phyloP scores from a whole-genome alignment of 768 basidiomycete genomes.

The Pulveroboletus ravenelii region DNA sequence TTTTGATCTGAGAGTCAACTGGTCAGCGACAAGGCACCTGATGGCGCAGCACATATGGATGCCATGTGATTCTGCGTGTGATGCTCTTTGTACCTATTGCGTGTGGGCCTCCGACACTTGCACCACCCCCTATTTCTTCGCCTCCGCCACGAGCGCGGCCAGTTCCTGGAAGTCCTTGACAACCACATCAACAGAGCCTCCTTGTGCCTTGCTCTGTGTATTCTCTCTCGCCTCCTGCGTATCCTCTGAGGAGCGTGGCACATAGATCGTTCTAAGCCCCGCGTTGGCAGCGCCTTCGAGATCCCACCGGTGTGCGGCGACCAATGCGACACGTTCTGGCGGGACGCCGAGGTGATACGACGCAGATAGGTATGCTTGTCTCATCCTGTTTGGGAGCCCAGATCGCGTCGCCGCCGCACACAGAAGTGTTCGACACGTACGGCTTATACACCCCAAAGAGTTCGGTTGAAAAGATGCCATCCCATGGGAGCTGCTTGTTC shows the following conservation, averaged over 20 bases:
- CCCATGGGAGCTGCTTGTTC: conserved; percentile 58
- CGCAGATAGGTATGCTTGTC: conserved; percentile 45
- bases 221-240: conserved; percentile 13
- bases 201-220: conserved; percentile 45
- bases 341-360: conserved; percentile 41
- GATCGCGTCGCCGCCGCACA: no score
- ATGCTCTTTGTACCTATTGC: no score
- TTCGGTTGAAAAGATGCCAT: conserved; percentile 56
- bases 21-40: no score
- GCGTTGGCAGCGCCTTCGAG: conserved; percentile 46
- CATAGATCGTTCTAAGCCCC: conserved; percentile 58
- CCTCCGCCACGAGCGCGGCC: conserved; percentile 26
- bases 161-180: conserved; percentile 50
- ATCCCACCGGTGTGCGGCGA: conserved; percentile 60
- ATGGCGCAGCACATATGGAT: no score
- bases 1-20: no score
- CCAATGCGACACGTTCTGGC: conserved; percentile 54
- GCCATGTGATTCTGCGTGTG: no score
- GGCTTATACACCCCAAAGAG: conserved; percentile 63
- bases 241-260: conserved; percentile 49
- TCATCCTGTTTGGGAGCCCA: conserved; percentile 29
- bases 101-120: no score
- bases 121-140: conserved; percentile 2
- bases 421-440: conserved; percentile 32
- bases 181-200: conserved; percentile 56